These are phyloP conservation scores for Corylus americana DNA, from an alignment of 306 rosid species.

Conservation along the genomic window DNA sequence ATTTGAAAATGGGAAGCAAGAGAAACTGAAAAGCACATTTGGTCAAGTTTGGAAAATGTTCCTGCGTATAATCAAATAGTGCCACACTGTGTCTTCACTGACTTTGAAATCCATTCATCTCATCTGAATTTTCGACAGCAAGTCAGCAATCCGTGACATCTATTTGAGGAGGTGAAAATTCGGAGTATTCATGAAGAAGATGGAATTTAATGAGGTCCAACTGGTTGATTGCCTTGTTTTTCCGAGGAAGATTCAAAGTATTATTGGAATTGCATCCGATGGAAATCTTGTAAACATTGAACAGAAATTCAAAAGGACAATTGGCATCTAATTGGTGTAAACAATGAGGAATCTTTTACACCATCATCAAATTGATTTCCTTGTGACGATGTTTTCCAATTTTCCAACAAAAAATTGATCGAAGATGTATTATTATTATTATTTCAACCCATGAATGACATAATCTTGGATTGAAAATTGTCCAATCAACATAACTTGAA, in stretches of 20 bases:
- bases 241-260: not conserved
- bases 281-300: not conserved
- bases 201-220: not conserved
- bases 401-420: too few relatives aligned
- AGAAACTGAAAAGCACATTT: not conserved
- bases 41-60: not conserved
- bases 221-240: not conserved
- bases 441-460: too few relatives aligned
- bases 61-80: not conserved
- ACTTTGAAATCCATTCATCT: not conserved
- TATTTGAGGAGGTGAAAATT: constrained; percentile 6
- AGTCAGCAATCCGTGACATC: not conserved
- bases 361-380: not conserved
- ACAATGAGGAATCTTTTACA: not conserved
- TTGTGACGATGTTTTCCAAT: too few relatives aligned
- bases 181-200: not conserved
- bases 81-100: constrained; percentile 4
- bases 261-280: not conserved
- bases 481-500: too few relatives aligned
- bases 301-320: not conserved
- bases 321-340: not conserved
- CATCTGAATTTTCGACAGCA: not conserved
- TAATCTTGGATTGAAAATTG: too few relatives aligned
- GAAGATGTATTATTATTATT: too few relatives aligned
- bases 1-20: not conserved